Evolutionary conservation across 1,284 basidiomycete species (phyloP), one percentile per base, ranked within the genome.

Genomic region (Schizopora paradoxa): DNA sequence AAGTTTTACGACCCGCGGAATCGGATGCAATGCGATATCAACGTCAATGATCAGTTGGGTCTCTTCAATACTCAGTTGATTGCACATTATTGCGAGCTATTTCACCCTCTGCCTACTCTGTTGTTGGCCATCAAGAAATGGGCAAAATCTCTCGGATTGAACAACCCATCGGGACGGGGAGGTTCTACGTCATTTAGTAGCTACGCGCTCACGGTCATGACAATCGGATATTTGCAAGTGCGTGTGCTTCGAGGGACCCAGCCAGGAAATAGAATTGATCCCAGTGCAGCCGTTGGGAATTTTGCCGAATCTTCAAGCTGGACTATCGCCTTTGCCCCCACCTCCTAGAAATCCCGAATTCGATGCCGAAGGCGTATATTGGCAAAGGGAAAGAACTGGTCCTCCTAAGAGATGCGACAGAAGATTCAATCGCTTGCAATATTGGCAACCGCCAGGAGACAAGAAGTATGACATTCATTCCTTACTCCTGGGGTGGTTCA

Each of bases 121-220:
- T 52, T 80, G 1, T 53, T 57, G 31, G 55, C 59, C 22, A 65
- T 81, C 54, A 82, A 82, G 58, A 46, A 53, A 11, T 82, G 79
- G 79, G 76, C 77, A 3, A 72, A 69, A 45, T 65, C 68, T 7
- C 59, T 66, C 2, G 69, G 66, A 0, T 55, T 79, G 44, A 81
- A 80, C 53, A 58, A 59, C n/a, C 69, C 78, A 1, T 56, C 47
- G 3, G 43, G 32, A 4, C 51, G 34, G 0, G 46, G 49, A 3
- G 57, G 56, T 7, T 51, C 56, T 0, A 41, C 55, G 2, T 69
- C 70, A 2, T 79, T 79, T 53, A 79, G 72, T 53, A 81, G 77
- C 51, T 81, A 80, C 58, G 65, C 77, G 2, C 57, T 79, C n/a
- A 63, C 67, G 4, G 51, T 81, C 53, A 80, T 82, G 78, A 73